Evolutionary conservation across 148 eudicot genomes (phyloP), one percentile per base, ranked within the genome.

Genomic region (Chenopodium album): DNA sequence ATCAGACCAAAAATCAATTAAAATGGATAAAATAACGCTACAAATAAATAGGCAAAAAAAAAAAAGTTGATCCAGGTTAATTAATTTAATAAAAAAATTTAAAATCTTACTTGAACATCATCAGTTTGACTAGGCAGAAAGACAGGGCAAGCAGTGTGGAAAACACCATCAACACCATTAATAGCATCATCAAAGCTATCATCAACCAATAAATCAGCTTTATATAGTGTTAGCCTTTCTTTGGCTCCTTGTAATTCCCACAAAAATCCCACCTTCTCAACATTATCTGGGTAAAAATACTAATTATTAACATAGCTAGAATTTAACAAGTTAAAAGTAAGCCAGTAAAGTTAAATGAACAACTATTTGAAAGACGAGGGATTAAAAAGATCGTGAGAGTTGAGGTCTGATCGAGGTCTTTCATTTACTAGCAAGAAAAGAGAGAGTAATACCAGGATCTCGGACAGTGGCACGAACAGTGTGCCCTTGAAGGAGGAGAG

Each of bases 111-210:
- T 14, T 80, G 83, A 80, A 76, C 20, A 80, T 80, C 78, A 23
- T 60, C 60, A 41, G 16, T 26, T 1, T 20, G 47, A 19, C 7
- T 47, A 19, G 83, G 81, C 32, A 67, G 0, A 32, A 75, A 46
- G 7, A 93, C 97, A 46, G 97, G 94, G 79, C 89, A 90, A 37
- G 97, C 97, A 59, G 92, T 88, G 71, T 93, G 97, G 74, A 93
- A 90, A 68, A 93, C 92, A 1, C 97, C 97, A 73, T 90, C 89
- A 48, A 88, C 91, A 60, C 94, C 94, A 54, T 82, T 20, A 41
- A 91, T 72, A 9, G 93, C 90, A 63, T 85, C 78, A 78, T 93
- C 92, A 75, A 93, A 91, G 85, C 94, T 90, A 66, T 88, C 91
- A 85, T 93, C 93, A 22, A 78, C 81, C 85, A 89, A 60, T 52